Conservation (phyloP, 176 grass and related monocot species). For the Oryza longistaminata region DNA sequence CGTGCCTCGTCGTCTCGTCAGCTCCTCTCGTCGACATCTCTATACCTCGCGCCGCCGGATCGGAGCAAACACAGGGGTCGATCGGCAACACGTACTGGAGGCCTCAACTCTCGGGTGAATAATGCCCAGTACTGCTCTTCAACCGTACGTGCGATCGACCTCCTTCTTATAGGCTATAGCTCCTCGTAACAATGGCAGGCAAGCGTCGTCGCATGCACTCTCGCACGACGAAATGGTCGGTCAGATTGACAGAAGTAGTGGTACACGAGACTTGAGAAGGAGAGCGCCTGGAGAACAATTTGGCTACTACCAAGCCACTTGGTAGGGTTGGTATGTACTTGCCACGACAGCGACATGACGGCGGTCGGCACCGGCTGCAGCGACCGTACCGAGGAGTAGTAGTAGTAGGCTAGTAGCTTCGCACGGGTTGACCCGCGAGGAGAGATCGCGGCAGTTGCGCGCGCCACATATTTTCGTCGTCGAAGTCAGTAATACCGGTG, state of each 20-base stretch:
- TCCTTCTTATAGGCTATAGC: slow-evolving; percentile 40
- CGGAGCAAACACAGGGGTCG: not conserved
- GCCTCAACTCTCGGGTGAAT: not conserved
- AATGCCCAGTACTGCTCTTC: not conserved
- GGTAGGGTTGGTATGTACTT: not conserved
- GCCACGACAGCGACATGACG: not conserved
- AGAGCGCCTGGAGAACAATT: not conserved
- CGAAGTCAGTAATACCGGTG: slow-evolving; percentile 14
- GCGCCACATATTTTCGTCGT: not conserved
- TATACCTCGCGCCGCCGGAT: too few species aligned
- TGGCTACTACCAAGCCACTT: not conserved
- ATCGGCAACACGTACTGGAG: not conserved
- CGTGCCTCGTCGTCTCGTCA: not conserved
- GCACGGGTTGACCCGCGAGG: not conserved
- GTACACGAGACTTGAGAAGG: not conserved
- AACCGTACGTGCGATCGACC: too few species aligned
- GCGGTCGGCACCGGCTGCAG: not conserved
- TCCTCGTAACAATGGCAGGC: not conserved
- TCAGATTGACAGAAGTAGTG: not conserved
- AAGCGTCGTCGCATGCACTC: not conserved
- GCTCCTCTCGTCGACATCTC: slow-evolving; percentile 27
- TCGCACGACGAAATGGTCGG: not conserved
- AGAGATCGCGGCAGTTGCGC: not conserved
- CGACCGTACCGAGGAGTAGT: too few species aligned
- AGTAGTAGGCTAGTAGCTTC: not conserved